phyloP scores from a whole-genome alignment of 2,329 filamentous ascomycete species.

The Xylariaceae sp. region DNA sequence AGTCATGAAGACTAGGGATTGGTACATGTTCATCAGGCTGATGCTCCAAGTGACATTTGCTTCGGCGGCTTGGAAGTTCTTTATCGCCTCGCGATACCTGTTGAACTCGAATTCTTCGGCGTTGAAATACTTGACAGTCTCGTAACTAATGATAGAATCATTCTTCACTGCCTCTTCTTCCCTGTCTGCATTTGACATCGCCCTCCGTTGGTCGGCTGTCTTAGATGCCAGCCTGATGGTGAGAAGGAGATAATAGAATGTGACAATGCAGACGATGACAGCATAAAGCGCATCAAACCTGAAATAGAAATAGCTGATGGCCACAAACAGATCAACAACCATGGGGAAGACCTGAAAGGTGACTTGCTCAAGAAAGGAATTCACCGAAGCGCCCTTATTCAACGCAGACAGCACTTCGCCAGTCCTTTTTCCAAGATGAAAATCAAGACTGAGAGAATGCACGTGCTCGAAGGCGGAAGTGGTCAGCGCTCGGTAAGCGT shows the following conservation, averaged over 20 bases:
- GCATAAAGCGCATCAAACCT: constrained; percentile 86
- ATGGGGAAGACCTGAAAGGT: constrained; percentile 96
- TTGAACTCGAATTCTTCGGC: constrained; percentile 75
- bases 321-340: constrained; percentile 83
- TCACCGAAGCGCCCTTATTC: constrained; percentile 94
- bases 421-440: constrained; percentile 93
- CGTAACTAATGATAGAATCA: constrained; percentile 97
- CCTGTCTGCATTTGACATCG: constrained; percentile 92
- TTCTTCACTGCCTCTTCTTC: constrained; percentile 98
- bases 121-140: constrained; percentile 90
- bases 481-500: constrained; percentile 90
- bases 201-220: constrained; percentile 81
- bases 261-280: constrained; percentile 82
- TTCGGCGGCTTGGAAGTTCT: constrained; percentile 68
- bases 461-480: constrained; percentile 97
- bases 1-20: constrained; percentile 75
- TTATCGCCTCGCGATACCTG: constrained; percentile 67
- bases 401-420: constrained; percentile 93
- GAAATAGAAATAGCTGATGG: constrained; percentile 75
- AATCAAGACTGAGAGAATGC: constrained; percentile 89
- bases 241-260: constrained; percentile 93
- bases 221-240: constrained; percentile 95
- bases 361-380: constrained; percentile 91
- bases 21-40: constrained; percentile 76
- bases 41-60: constrained; percentile 73